Conservation (phyloP, 805 yeast species). For the Pichia californica region DNA sequence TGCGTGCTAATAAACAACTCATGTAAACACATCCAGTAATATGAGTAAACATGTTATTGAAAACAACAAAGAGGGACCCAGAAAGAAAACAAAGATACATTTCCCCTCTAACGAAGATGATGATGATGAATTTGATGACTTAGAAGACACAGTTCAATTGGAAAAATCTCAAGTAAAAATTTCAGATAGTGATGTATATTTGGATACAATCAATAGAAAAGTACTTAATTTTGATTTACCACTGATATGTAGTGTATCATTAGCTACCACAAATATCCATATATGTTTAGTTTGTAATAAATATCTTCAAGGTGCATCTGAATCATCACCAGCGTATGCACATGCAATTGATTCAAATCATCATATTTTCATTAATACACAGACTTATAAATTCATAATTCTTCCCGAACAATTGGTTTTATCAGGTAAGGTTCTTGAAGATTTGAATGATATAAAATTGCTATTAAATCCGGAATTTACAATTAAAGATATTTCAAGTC, state of each 20-base stretch:
- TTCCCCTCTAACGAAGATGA: not conserved
- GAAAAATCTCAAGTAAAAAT: not conserved
- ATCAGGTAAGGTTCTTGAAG: conserved; percentile 22
- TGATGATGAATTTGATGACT: conserved; percentile 9
- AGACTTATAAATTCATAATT: conserved; percentile 41
- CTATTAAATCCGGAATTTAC: conserved; percentile 48
- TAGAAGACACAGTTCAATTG: conserved; percentile 2
- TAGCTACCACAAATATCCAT: conserved; percentile 56
- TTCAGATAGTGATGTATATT: conserved; percentile 21
- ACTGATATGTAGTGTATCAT: conserved; percentile 56
- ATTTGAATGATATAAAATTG: conserved; percentile 46
- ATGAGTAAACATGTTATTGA: too few relatives aligned
- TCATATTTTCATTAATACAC: conserved; percentile 55
- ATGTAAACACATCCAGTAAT: too few relatives aligned
- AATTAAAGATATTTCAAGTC: conserved; percentile 24
- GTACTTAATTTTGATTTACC: conserved; percentile 64
- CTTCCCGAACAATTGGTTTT: conserved; percentile 59
- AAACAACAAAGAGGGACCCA: not conserved
- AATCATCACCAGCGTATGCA: conserved; percentile 56
- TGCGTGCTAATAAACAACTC: too few relatives aligned
- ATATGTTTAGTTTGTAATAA: conserved; percentile 72
- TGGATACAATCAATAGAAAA: conserved; percentile 38
- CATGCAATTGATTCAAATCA: conserved; percentile 62
- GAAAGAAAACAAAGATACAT: too few relatives aligned
- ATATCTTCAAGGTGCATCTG: conserved; percentile 62